These are phyloP conservation scores for Lichtheimia ramosa DNA, from an alignment of 371 early-diverging fungal species.

Conservation along the genomic window DNA sequence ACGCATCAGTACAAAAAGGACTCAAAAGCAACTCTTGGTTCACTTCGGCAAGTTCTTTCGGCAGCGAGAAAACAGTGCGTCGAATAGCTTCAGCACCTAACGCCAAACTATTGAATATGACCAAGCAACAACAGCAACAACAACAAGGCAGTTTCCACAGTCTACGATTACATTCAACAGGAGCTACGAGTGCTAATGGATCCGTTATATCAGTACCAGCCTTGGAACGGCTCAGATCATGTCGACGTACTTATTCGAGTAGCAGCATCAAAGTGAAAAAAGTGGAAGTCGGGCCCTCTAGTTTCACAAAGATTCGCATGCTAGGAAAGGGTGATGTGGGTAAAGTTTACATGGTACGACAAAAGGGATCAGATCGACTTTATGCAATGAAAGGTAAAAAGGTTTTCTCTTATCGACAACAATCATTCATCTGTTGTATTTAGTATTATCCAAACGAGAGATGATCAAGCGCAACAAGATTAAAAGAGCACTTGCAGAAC, in stretches of 20 bases:
- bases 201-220: constrained; percentile 13
- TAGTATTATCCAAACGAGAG: constrained; percentile 89
- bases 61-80: constrained; percentile 36
- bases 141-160: constrained; percentile 7
- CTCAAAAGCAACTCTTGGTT: constrained; percentile 49
- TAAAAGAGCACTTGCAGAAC: constrained; percentile 94
- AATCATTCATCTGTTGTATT: background rate
- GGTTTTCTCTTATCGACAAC: too few species aligned
- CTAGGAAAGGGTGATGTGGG: constrained; percentile 81
- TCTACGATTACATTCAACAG: background rate
- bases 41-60: constrained; percentile 15
- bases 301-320: constrained; percentile 82
- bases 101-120: constrained; percentile 32
- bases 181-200: background rate
- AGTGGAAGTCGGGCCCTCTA: constrained; percentile 80
- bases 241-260: constrained; percentile 70
- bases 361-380: constrained; percentile 80
- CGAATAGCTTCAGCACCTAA: constrained; percentile 60
- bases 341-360: constrained; percentile 91
- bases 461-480: constrained; percentile 97
- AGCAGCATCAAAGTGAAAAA: constrained; percentile 78
- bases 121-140: constrained; percentile 13
- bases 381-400: constrained; percentile 90
- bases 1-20: constrained; percentile 15
- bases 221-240: constrained; percentile 18